These are phyloP conservation scores for Cicer cuneatum DNA, from an alignment of 306 rosid species.

Conservation along the genomic window DNA sequence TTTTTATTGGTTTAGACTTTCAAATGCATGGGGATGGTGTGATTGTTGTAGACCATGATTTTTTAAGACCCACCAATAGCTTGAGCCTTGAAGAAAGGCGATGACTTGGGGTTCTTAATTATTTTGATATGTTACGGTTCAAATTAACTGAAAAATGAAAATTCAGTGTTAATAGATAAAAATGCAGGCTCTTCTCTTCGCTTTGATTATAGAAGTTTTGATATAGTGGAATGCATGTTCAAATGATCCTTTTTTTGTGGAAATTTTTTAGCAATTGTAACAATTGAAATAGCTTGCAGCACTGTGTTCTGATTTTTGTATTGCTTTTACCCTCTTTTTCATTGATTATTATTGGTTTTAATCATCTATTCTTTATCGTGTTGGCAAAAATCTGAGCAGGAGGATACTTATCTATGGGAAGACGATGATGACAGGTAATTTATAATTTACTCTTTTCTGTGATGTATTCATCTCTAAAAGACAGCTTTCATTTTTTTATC, in stretches of 20 bases:
- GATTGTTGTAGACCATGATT: conserved; percentile 1
- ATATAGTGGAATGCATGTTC: conserved; percentile 17
- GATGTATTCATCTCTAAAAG: conserved; percentile 13
- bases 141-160: background rate
- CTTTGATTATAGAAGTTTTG: conserved; percentile 20
- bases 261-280: background rate
- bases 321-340: background rate
- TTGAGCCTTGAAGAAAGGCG: conserved; percentile 6
- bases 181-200: conserved; percentile 25
- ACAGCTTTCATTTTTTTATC: conserved; percentile 19
- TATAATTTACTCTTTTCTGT: conserved; percentile 17
- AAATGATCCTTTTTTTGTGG: background rate
- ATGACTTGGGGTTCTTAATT: conserved; percentile 5
- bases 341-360: conserved; percentile 34
- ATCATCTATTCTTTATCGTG: conserved; percentile 40
- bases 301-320: conserved; percentile 18
- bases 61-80: conserved; percentile 13
- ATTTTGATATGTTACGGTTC: background rate
- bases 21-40: conserved; percentile 10
- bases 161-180: background rate
- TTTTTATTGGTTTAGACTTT: conserved; percentile 32
- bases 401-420: conserved; percentile 97
- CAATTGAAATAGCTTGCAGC: background rate
- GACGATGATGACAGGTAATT: conserved; percentile 93
- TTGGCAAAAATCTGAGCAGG: conserved; percentile 59